A percentile compares a stretch with the other conserved stretches of the same genome.
Evolutionary conservation across 768 basidiomycete genomes (phyloP).

Genomic region (Suillus weaverae): DNA sequence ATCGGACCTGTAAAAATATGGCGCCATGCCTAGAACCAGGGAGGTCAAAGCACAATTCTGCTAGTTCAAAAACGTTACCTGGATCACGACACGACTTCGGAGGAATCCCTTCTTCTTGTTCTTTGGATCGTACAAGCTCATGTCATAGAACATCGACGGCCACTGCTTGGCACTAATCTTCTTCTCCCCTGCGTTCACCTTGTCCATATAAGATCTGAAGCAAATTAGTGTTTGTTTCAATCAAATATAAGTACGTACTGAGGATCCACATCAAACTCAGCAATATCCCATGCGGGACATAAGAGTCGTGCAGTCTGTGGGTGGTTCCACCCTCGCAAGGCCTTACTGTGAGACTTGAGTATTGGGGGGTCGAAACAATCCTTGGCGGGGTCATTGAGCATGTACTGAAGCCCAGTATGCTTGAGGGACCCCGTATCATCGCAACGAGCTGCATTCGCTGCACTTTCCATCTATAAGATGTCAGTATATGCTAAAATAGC

Average conservation of each 20-base stretch:
- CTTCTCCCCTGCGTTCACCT: constrained; percentile 1
- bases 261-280: constrained; percentile 1
- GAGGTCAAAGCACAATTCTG: background rate
- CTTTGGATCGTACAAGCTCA: background rate
- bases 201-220: constrained; percentile 7
- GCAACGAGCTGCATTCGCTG: background rate
- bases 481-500: background rate
- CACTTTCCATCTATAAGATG: background rate
- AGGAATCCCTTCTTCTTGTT: constrained; percentile 6
- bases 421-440: constrained; percentile 2
- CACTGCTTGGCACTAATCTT: background rate
- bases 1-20: constrained; percentile 6
- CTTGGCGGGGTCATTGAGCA: constrained; percentile 4
- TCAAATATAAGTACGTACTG: background rate
- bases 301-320: background rate
- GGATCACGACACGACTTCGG: background rate
- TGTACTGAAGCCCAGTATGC: background rate
- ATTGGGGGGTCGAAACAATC: background rate
- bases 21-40: background rate
- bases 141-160: background rate
- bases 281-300: background rate
- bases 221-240: background rate
- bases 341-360: background rate
- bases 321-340: constrained; percentile 4
- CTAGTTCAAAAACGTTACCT: background rate